Evolutionary conservation across 495 filamentous ascomycete genomes (phyloP).

Genomic region (Aspergillus carlsbadensis): DNA sequence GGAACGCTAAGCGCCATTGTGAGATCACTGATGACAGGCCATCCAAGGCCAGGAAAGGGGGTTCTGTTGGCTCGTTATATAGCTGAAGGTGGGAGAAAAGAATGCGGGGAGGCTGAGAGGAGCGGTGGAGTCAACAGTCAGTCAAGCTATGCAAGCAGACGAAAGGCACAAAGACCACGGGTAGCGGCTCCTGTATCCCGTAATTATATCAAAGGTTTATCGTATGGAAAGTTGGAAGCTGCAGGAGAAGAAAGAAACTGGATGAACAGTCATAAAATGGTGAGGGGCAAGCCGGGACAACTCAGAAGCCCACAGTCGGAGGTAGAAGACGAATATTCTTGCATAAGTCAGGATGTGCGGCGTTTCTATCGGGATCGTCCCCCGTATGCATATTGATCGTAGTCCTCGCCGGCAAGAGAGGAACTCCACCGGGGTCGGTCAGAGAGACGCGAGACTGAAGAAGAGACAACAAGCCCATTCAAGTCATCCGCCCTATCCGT

Average conservation of each 20-base stretch:
- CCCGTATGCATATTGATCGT: constrained; percentile 17
- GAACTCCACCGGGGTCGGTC: constrained; percentile 1
- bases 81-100: neutral
- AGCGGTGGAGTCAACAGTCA: neutral
- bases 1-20: constrained; percentile 48
- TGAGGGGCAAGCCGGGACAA: constrained; percentile 21
- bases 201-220: neutral
- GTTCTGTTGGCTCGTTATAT: neutral
- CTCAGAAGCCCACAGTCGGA: constrained; percentile 22
- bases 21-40: constrained; percentile 14
- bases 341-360: constrained; percentile 14
- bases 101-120: neutral
- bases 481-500: constrained; percentile 1
- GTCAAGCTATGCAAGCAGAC: neutral
- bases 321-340: neutral
- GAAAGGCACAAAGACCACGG: neutral
- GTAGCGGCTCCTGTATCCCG: neutral
- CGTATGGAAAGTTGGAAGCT: neutral
- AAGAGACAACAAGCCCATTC: neutral
- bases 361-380: constrained; percentile 19
- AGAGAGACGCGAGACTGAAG: constrained; percentile 4
- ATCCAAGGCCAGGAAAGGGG: constrained; percentile 17
- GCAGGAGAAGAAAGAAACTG: neutral
- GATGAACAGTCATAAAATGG: neutral
- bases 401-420: constrained; percentile 1